Conservation (phyloP, 2,329 filamentous ascomycete genomes). For the Fusarium subglutinans region DNA sequence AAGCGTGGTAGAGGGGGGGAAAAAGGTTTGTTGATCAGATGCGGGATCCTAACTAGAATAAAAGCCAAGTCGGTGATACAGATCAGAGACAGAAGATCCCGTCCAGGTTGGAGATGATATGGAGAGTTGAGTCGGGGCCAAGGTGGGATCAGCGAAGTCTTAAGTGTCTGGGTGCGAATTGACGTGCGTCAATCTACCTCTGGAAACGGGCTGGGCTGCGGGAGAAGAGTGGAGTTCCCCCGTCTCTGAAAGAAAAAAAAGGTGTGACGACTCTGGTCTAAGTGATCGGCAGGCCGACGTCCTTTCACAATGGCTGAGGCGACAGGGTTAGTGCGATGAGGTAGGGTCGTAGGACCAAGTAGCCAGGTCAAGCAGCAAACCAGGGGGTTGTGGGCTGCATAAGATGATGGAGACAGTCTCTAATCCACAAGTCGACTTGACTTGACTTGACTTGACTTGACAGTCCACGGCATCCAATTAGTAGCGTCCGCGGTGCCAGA, state of each 20-base stretch:
- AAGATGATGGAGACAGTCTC: conserved; percentile 44
- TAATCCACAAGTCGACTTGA: conserved; percentile 41
- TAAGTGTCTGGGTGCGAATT: conserved; percentile 60
- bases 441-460: conserved; percentile 45
- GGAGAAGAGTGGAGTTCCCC: conserved; percentile 51
- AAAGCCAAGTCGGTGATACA: conserved; percentile 58
- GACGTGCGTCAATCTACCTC: conserved; percentile 53
- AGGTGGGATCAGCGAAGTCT: conserved; percentile 68
- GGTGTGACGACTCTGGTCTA: conserved; percentile 63
- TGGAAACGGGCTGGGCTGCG: conserved; percentile 51
- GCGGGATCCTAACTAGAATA: conserved; percentile 57
- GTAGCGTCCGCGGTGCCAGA: conserved; percentile 40
- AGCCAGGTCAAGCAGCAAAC: conserved; percentile 32
- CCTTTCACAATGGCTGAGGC: conserved; percentile 58
- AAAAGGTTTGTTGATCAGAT: conserved; percentile 61
- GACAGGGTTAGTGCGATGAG: conserved; percentile 56
- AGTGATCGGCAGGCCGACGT: conserved; percentile 65
- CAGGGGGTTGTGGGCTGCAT: conserved; percentile 49
- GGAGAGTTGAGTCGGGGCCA: conserved; percentile 46
- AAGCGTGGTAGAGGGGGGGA: conserved; percentile 31
- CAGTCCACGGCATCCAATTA: conserved; percentile 44
- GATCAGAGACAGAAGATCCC: conserved; percentile 52
- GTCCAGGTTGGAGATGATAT: conserved; percentile 46
- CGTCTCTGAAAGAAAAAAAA: conserved; percentile 45
- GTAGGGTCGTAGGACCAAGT: conserved; percentile 51